Evolutionary conservation across 2,329 filamentous ascomycete genomes (phyloP).

Genomic region (Fusarium algeriense): DNA sequence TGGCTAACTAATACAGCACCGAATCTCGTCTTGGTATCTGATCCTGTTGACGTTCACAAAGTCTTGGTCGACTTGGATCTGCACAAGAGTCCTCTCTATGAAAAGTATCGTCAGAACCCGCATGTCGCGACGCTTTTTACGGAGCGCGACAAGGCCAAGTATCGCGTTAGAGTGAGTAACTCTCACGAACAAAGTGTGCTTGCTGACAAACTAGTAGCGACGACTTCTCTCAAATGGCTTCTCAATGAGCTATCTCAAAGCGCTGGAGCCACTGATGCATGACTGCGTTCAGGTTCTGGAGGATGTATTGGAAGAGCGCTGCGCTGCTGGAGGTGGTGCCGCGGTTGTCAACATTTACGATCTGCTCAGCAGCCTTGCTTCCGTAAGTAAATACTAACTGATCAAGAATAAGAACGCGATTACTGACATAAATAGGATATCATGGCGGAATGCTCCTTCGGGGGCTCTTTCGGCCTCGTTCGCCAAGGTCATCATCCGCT

Average conservation of each 20-base stretch:
- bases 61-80: background rate
- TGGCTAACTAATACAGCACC: background rate
- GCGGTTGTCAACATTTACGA: background rate
- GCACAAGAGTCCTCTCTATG: background rate
- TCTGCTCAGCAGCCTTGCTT: constrained; percentile 2
- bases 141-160: background rate
- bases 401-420: background rate
- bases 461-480: background rate
- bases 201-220: background rate
- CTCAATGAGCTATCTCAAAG: constrained; percentile 1
- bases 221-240: background rate
- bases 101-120: constrained; percentile 3
- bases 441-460: constrained; percentile 3
- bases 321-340: background rate
- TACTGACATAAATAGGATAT: background rate
- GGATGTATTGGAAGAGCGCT: background rate
- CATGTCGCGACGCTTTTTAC: background rate
- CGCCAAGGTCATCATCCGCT: constrained; percentile 1
- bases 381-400: background rate
- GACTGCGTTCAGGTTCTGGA: background rate
- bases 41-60: background rate
- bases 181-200: accelerated
- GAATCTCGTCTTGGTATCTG: background rate
- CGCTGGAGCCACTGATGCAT: background rate
- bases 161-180: background rate